Evolutionary conservation across 2,329 filamentous ascomycete genomes (phyloP), one percentile per base, ranked within the genome.

Genomic region (Leptographium wingfieldii): DNA sequence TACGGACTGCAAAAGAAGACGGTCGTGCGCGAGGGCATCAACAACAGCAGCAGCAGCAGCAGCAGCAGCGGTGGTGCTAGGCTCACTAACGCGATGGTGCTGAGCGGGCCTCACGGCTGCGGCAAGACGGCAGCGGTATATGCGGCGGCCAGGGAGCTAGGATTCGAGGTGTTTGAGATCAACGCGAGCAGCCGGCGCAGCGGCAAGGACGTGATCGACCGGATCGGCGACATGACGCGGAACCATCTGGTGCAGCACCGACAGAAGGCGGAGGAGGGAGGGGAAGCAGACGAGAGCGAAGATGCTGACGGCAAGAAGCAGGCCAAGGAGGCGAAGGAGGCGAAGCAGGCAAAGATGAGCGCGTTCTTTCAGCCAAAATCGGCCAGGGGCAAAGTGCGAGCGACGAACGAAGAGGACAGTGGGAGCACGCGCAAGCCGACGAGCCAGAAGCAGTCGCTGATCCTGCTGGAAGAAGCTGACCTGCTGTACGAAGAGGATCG

Each of bases 81-180:
- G 55, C 55, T 56, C 38, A 38, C 55, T 57, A 96, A 96, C 71
- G 82, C 86, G 0, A 82, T 96, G n/a, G 76, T 99, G 9, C 77
- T 99, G 38, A 96, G 90, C 67, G 94, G 94, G 0, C 90, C 92
- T 3, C 80, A 88, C 65, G 94, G 94, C 0, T 92, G 87, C 69
- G 95, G 94, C 3, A 99, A 99, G 74, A 95, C 92, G 14, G 92
- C 95, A 6, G 85, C 91, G 1, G 87, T 96, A 0, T 92, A 95
- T 71, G 94, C 94, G 4, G 87, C 92, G 51, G 92, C 94, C 5
- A 92, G 89, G 68, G 92, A 99, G 72, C 78, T 97, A 19, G 90
- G 83, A 1, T 97, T 95, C 68, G 92, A 96, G 67, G 82, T 99
- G 1, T 99, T 99, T 65, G 94, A 99, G 72, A 91, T 99, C 69